Evolutionary conservation across 108 stramenopile species (phyloP).

Genomic region (Skeletonema tropicum): DNA sequence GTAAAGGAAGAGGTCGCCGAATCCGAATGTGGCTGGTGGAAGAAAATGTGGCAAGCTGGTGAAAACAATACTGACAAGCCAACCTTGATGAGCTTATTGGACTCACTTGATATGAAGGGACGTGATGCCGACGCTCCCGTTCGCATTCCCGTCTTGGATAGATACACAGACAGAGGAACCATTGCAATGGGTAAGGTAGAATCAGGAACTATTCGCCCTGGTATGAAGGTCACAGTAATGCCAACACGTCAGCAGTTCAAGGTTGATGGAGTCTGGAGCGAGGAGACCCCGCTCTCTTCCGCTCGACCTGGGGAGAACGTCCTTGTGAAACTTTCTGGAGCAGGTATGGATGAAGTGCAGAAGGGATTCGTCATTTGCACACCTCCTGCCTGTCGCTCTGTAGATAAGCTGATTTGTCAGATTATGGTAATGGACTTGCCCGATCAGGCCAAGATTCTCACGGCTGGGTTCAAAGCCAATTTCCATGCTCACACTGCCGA

Average conservation of each 20-base stretch:
- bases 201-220: constrained; percentile 88
- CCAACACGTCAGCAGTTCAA: constrained; percentile 89
- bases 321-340: constrained; percentile 87
- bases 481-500: constrained; percentile 97
- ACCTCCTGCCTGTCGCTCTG: constrained; percentile 82
- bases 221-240: constrained; percentile 93
- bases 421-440: constrained; percentile 93
- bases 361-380: constrained; percentile 97
- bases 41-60: constrained; percentile 59
- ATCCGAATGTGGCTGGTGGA: constrained; percentile 94
- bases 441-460: constrained; percentile 95
- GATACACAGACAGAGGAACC: constrained; percentile 96
- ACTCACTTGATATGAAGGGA: constrained; percentile 84
- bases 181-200: constrained; percentile 99
- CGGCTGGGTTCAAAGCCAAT: constrained; percentile 95
- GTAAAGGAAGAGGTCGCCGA: constrained; percentile 92
- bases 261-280: constrained; percentile 95
- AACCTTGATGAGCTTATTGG: constrained; percentile 88
- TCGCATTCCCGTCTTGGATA: constrained; percentile 95
- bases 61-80: constrained; percentile 90
- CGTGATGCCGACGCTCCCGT: constrained; percentile 86
- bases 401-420: constrained; percentile 84
- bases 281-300: constrained; percentile 86
- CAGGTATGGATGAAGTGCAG: constrained; percentile 90
- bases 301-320: constrained; percentile 99